Base-by-base conservation (phyloP, 2,329 filamentous ascomycete genomes). In the Aspergillus ustus region DNA sequence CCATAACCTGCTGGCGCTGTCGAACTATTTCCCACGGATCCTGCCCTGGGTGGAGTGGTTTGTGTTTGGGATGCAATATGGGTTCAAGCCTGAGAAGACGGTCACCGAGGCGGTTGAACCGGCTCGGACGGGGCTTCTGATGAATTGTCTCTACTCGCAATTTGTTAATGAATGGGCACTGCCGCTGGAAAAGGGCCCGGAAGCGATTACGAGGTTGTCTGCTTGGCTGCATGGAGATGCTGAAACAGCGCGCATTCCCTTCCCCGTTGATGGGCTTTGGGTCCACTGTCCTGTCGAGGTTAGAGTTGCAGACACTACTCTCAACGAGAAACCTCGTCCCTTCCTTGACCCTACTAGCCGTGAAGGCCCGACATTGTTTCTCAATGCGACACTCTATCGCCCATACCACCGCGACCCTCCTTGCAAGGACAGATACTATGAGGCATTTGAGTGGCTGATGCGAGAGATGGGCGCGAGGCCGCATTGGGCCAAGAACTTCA, bases 101-200 rank as follows among this genome's bases (percentile, higher is more conserved):
- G 83, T 84, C 56, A 90, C 87, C 45, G 83, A 84, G n/a, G 94
- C 90, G 6, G 86, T 97, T 19, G 91, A 97, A 77, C 88, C 90
- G 22, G 91, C 90, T 65, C 87, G 90, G 62, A 82, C 89, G 66
- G 94, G 93, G 13, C 85, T 98, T 50, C 83, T 97, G 56, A 94
- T 99, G 91, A 95, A 99, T 81, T 99, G 95, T 72, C 85, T 98
- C 6, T 99, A 97, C 82, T 94, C 91, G n/a, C 95, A 99, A 74
- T 97, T 92, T 70, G 95, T 99, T 67, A 97, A 99, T 76, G 95
- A 99, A 76, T 99, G 95, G 95, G 94, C 94, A 0, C 85, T 99
- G 7, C 94, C 95, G 1, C 83, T 99, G 1, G 82, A 87, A 65
- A 90, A 90, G 67, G 95, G 95, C 0, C 94, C 94, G 15, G 93